Base-by-base conservation (phyloP, 805 yeast genomes). In the Pichia pseudocactophila region DNA sequence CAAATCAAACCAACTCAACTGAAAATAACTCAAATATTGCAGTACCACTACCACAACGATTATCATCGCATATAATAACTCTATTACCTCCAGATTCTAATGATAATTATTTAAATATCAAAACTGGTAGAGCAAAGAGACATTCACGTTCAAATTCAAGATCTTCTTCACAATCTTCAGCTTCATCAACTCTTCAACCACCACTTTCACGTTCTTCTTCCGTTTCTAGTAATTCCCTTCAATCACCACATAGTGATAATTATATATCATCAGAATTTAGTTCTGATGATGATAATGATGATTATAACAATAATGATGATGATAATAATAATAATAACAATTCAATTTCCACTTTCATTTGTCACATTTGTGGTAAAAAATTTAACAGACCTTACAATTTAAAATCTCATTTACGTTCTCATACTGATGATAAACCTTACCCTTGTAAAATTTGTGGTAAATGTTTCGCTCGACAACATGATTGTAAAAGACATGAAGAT, bases 351-450 rank as follows among this genome's bases (percentile, higher is more conserved):
- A 70, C 77, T 8, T 84, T 75, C 61, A 82, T 82, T 2, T 90
- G 97, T 60, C 78, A 80, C 45, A 63, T 84, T 34, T 90, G 98
- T 62, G 88, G 79, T 33, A 88, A 87, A 62, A 67, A 80, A 38
- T 90, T 90, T 59, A 90, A 97, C 2, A 66, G 97, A 42, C 96
- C 96, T 0, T 92, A 92, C 61, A 92, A 92, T 57, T 68, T 90
- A 50, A 86, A 90, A 52, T 85, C 96, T 0, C 98, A 90, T 63
- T 66, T 84, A 56, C 69, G 96, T 45, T 90, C 97, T 0, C 98
- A 85, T 58, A 83, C 94, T 0, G 82, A 82, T 56, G 94, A 84
- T 55, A 64, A 88, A 41, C 94, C 92, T 6, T 84, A 76, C 54
- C 68, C 76, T 7, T 84, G 95, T 61, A 66, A 72, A 12, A 69